phyloP scores from a whole-genome alignment of 2,329 filamentous ascomycete species.

The Epichloe hybrida region DNA sequence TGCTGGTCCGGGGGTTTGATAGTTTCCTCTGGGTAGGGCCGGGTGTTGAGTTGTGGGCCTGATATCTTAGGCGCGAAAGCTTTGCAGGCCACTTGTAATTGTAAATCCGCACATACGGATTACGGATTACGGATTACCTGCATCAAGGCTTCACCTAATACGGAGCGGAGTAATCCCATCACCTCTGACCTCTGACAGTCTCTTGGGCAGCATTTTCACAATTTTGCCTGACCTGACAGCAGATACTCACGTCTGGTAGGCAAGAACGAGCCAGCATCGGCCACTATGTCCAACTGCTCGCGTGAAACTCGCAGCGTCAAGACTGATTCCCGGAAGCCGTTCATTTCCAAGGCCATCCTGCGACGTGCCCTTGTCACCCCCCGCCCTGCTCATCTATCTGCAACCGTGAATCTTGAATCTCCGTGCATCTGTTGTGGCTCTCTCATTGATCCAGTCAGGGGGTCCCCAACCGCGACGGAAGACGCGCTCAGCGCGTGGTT shows the following conservation, averaged over 20 bases:
- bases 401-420: no score
- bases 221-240: not conserved
- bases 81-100: not conserved
- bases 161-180: no score
- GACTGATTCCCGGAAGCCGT: no score
- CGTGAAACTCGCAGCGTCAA: not conserved
- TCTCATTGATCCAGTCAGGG: no score
- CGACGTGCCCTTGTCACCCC: not conserved
- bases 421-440: no score
- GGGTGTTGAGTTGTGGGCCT: constrained; percentile 12
- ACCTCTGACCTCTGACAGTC: not conserved
- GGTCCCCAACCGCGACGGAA: not conserved
- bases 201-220: no score
- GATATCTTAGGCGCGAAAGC: constrained; percentile 10
- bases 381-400: not conserved
- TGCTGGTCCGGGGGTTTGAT: constrained; percentile 7
- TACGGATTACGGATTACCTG: no score
- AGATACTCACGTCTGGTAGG: not conserved
- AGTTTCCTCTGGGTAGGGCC: constrained; percentile 15
- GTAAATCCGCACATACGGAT: no score
- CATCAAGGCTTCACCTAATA: not conserved
- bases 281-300: not conserved
- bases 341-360: no score
- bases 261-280: not conserved
- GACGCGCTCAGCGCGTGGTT: not conserved